Percentiles rank a stretch among this genome's conserved stretches.
Conservation (phyloP, 148 eudicot genomes). For the Hydrangea macrophylla region DNA sequence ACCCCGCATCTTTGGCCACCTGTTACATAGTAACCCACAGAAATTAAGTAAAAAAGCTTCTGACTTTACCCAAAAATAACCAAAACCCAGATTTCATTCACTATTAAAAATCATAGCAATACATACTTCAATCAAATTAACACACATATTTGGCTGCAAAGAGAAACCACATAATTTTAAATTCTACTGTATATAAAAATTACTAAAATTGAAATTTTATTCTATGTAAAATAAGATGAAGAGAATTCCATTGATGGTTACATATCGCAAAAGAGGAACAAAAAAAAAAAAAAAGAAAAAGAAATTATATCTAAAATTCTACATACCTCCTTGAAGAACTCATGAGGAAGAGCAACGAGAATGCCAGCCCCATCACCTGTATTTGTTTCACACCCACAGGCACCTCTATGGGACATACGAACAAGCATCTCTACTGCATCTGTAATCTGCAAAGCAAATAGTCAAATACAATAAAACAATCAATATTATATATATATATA, state of each 20-base stretch:
- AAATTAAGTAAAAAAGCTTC: background rate
- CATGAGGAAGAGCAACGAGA: slow-evolving; percentile 90
- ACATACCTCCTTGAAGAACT: slow-evolving; percentile 85
- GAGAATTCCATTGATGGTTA: no score
- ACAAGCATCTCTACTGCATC: slow-evolving; percentile 98
- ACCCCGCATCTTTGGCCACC: slow-evolving; percentile 81
- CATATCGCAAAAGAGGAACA: no score
- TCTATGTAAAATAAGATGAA: no score
- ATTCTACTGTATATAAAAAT: no score
- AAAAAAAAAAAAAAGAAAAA: background rate
- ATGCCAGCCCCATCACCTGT: slow-evolving; percentile 99
- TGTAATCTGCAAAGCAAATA: slow-evolving; percentile 46
- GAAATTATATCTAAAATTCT: background rate
- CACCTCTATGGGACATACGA: slow-evolving; percentile 97
- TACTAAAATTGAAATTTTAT: no score
- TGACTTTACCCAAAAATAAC: background rate
- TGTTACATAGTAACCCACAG: slow-evolving; percentile 16
- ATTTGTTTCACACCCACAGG: slow-evolving; percentile 96
- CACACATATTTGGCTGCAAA: no score
- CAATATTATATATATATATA: background rate
- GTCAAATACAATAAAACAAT: background rate
- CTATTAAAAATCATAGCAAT: no score
- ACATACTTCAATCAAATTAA: no score
- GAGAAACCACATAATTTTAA: background rate
- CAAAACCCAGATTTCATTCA: background rate